Conservation (phyloP, 2,329 filamentous ascomycete species). For the Diplodia mutila region DNA sequence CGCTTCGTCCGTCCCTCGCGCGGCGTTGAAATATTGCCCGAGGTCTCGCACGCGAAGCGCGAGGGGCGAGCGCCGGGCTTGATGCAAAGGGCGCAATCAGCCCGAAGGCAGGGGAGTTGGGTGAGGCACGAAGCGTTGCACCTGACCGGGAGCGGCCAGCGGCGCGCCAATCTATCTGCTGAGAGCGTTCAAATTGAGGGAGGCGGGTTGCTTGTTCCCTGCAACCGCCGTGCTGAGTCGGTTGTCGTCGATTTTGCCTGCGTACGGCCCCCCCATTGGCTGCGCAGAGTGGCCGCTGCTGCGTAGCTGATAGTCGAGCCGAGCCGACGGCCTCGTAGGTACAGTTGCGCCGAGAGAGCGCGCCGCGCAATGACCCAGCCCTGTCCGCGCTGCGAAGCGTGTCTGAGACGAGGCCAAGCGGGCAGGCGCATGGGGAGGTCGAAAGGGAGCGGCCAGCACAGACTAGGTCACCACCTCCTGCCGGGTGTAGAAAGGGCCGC, state of each 20-base stretch:
- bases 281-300: background rate
- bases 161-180: constrained; percentile 17
- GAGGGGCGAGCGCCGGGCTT: constrained; percentile 10
- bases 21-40: constrained; percentile 19
- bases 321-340: constrained; percentile 24
- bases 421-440: background rate
- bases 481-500: constrained; percentile 1
- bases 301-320: constrained; percentile 18
- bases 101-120: constrained; percentile 3
- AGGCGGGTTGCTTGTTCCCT: background rate
- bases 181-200: constrained; percentile 11
- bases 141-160: background rate
- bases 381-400: background rate
- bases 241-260: constrained; percentile 19
- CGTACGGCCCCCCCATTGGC: constrained; percentile 12
- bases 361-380: constrained; percentile 12
- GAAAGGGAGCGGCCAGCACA: constrained; percentile 15
- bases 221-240: background rate
- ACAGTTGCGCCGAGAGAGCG: constrained; percentile 12
- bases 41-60: constrained; percentile 7
- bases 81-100: constrained; percentile 18
- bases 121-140: constrained; percentile 18
- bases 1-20: constrained; percentile 4
- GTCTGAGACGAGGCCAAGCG: constrained; percentile 3
- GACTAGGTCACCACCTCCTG: constrained; percentile 6